These are phyloP conservation scores for Euphrasia confusa DNA, from an alignment of 257 asterid genomes.

Conservation along the genomic window DNA sequence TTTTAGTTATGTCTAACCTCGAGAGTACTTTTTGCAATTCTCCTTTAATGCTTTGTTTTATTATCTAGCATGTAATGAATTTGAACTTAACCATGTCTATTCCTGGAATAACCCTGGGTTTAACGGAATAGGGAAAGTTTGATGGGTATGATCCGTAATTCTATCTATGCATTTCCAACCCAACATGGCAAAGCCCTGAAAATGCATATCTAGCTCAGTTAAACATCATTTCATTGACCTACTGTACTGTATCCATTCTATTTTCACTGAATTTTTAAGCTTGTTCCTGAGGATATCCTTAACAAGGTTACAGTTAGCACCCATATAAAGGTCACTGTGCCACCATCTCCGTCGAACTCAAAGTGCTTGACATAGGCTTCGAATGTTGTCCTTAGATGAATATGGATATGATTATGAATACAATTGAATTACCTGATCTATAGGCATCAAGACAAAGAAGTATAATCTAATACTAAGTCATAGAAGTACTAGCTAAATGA, in stretches of 20 bases:
- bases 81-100: slow-evolving; percentile 50
- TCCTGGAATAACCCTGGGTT: slow-evolving; percentile 47
- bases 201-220: slow-evolving; percentile 1
- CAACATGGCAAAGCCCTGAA: slow-evolving; percentile 57
- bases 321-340: slow-evolving; percentile 53
- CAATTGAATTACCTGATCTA: not conserved
- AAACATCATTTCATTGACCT: not conserved
- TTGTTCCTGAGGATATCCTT: slow-evolving; percentile 56
- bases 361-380: slow-evolving; percentile 67
- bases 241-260: not conserved
- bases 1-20: too few species aligned
- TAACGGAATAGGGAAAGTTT: slow-evolving; percentile 53
- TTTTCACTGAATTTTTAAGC: slow-evolving; percentile 46
- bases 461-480: too few species aligned
- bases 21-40: too few species aligned
- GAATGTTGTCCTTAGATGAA: slow-evolving; percentile 44
- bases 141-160: slow-evolving; percentile 43
- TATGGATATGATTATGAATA: not conserved
- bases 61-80: too few species aligned
- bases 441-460: not conserved
- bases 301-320: slow-evolving; percentile 50
- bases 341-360: slow-evolving; percentile 87
- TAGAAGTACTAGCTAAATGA: too few species aligned
- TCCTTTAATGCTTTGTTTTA: not conserved
- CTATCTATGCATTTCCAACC: slow-evolving; percentile 56